Conservation (phyloP, 2,329 filamentous ascomycete species). For the Fusarium agapanthi region DNA sequence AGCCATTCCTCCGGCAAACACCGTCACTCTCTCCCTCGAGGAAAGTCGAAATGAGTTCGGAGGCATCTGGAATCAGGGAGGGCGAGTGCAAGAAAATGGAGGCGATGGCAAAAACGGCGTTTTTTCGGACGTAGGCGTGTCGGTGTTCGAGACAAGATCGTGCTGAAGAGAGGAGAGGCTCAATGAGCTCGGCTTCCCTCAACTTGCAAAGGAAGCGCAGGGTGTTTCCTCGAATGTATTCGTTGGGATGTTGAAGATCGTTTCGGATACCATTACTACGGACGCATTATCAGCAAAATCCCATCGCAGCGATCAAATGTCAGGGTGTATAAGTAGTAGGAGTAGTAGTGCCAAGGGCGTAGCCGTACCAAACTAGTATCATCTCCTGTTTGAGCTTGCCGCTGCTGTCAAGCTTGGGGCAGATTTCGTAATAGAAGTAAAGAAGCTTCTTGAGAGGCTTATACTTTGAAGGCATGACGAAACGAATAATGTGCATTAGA, state of each 20-base stretch:
- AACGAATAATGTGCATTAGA: slow-evolving; percentile 99
- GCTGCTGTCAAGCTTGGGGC: slow-evolving; percentile 89
- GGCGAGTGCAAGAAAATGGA: slow-evolving; percentile 93
- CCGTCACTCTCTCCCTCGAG: slow-evolving; percentile 90
- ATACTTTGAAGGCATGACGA: slow-evolving; percentile 98
- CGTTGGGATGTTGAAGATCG: slow-evolving; percentile 95
- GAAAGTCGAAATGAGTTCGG: slow-evolving; percentile 90
- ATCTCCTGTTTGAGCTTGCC: slow-evolving; percentile 99
- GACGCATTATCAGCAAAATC: slow-evolving; percentile 12
- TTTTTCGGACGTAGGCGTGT: slow-evolving; percentile 98
- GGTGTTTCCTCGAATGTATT: slow-evolving; percentile 98
- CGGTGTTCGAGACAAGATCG: slow-evolving; percentile 93
- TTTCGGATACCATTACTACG: slow-evolving; percentile 95
- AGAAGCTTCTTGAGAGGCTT: slow-evolving; percentile 97
- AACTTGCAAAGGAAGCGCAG: slow-evolving; percentile 97
- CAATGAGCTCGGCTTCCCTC: slow-evolving; percentile 92
- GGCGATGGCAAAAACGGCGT: slow-evolving; percentile 92
- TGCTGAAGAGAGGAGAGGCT: slow-evolving; percentile 92
- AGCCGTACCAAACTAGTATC: slow-evolving; percentile 90
- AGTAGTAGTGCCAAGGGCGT: not conserved
- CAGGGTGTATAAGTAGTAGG: not conserved
- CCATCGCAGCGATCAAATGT: not conserved
- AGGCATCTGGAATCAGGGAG: slow-evolving; percentile 91
- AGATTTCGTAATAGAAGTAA: slow-evolving; percentile 99
- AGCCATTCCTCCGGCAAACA: slow-evolving; percentile 98